phyloP scores from a whole-genome alignment of 805 yeast genomes.

The Nakazawaea sp. region DNA sequence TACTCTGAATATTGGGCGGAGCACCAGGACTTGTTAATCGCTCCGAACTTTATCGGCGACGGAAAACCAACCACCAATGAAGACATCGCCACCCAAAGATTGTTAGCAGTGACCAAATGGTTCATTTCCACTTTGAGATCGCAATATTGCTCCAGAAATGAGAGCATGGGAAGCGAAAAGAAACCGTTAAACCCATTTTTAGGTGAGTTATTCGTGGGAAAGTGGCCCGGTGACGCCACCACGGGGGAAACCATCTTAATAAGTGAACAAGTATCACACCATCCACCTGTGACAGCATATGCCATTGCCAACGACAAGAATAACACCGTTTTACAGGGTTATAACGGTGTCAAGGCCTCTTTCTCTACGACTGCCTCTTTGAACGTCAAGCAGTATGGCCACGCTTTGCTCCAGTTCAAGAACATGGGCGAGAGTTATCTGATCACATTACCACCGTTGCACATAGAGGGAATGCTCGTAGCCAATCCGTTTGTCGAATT shows the following conservation, averaged over 20 bases:
- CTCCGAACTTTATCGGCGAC: conserved; percentile 47
- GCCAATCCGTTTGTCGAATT: conserved; percentile 94
- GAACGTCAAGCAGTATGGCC: conserved; percentile 88
- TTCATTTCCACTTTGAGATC: conserved; percentile 86
- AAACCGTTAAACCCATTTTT: conserved; percentile 95
- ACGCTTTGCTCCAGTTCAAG: conserved; percentile 65
- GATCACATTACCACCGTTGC: conserved; percentile 89
- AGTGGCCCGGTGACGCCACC: conserved; percentile 61
- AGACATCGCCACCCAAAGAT: conserved; percentile 52
- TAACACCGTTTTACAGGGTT: conserved; percentile 73
- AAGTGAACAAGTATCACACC: conserved; percentile 94
- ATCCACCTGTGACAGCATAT: conserved; percentile 96
- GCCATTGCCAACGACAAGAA: conserved; percentile 68
- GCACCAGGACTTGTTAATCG: conserved; percentile 76
- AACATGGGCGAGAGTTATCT: conserved; percentile 62
- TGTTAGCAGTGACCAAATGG: conserved; percentile 83
- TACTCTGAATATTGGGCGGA: conserved; percentile 96
- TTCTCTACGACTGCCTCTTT: conserved; percentile 72
- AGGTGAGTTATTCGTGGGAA: conserved; percentile 91
- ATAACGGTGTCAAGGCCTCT: conserved; percentile 81
- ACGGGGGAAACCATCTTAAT: conserved; percentile 73
- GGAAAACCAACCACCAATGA: conserved; percentile 34
- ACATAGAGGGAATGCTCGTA: conserved; percentile 85
- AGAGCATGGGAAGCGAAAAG: conserved; percentile 90
- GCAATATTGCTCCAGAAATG: conserved; percentile 90